A percentile compares a stretch with the other conserved stretches of the same genome.
Evolutionary conservation across 164 flowering plant species (phyloP).

Genomic region (Stephania yunnanensis): DNA sequence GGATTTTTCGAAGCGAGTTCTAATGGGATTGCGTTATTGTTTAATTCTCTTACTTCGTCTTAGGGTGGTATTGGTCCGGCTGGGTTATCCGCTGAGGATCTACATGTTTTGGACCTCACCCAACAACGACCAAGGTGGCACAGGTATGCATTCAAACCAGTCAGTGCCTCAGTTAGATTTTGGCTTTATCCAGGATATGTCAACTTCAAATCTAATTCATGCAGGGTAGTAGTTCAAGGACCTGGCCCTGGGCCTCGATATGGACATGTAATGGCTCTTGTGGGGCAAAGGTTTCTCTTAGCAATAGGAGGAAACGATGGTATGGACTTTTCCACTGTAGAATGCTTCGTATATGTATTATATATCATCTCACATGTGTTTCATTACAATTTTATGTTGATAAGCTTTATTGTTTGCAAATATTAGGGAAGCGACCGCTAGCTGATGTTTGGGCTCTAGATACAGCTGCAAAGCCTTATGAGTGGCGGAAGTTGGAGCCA

Average conservation of each 20-base stretch:
- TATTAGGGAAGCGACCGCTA: constrained; percentile 83
- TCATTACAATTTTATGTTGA: constrained; percentile 2
- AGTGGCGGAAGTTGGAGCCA: constrained; percentile 99
- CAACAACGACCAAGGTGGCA: constrained; percentile 99
- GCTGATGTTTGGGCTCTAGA: constrained; percentile 99
- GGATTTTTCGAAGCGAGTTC: background rate
- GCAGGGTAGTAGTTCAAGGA: constrained; percentile 96
- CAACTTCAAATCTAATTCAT: constrained; percentile 15
- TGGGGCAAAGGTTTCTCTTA: constrained; percentile 97
- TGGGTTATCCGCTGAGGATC: constrained; percentile 98
- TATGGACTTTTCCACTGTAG: constrained; percentile 20
- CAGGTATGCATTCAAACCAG: constrained; percentile 38
- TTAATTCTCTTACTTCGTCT: constrained; percentile 11
- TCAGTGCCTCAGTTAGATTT: background rate
- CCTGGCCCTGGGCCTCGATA: constrained; percentile 99
- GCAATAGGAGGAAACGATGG: constrained; percentile 99
- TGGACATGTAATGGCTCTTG: constrained; percentile 99
- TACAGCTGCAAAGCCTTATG: constrained; percentile 99
- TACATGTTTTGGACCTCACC: constrained; percentile 97
- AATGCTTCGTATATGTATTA: background rate
- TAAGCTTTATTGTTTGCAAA: constrained; percentile 16
- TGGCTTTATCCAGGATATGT: background rate
- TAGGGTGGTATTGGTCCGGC: constrained; percentile 99
- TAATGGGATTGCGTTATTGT: constrained; percentile 5
- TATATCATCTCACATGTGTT: background rate